Base-by-base conservation (phyloP, 1,139 yeast genomes). In the Geotrichum europaeum region DNA sequence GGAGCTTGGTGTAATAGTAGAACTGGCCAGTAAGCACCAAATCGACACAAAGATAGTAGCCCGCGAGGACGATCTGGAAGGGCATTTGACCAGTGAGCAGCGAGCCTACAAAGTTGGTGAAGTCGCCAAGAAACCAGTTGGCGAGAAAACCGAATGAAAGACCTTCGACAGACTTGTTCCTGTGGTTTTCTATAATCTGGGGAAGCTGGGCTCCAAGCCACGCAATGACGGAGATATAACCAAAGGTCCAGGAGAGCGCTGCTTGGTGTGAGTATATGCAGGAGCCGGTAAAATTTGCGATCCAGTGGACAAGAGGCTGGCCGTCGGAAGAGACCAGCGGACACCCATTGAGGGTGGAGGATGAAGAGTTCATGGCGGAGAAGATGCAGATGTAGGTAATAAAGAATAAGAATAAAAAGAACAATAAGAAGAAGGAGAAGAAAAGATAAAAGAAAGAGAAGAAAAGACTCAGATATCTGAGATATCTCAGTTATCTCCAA, bases 171-270 rank as follows among this genome's bases (percentile, higher is more conserved):
- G 96, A 86, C 69, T 89, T 86, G 70, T 81, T 83, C 43, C 78
- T 78, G 72, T 87, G 89, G 69, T 92, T 92, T 68, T 86, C 84
- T 62, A 84, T 74, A 22, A 90, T 85, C 71, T 92, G 99, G 0
- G 98, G 98, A 30, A 89, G 74, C 71, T 89, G 95, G 0, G 97
- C 96, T 67, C 91, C 85, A 53, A 91, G 78, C 89, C 97, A 91
- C 59, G 89, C 77, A 12, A 79, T 73, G 59, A 85, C 77, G 0
- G 88, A 83, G 12, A 81, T 67, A 36, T 79, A 76, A 1, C 88
- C 87, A 25, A 81, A 60, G 6, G 66, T 51, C 68, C 69, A 70
- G 1, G 76, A 73, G 6, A 36, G 43, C 12, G 43, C 43, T 15
- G 43, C 43, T 36, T 36, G 43, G 43, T 15, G 43, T 5, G 74